Percentiles rank a stretch among this genome's conserved stretches.
Evolutionary conservation across 306 rosid species (phyloP).

Genomic region (Castanopsis chinensis): DNA sequence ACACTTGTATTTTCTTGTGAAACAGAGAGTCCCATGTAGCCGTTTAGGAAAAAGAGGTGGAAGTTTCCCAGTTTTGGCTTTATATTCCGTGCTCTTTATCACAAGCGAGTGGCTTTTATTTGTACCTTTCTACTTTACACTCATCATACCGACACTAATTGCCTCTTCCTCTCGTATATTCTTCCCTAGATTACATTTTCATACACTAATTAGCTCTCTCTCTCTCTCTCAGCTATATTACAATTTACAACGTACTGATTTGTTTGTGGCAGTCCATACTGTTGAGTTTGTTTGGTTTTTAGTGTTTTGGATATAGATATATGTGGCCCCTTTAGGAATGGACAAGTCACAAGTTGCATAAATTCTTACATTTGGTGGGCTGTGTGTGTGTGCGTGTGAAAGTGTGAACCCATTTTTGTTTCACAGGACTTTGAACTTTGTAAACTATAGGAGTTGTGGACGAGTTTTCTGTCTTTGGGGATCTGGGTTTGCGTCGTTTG

Average conservation of each 20-base stretch:
- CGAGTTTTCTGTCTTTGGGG: constrained; percentile 18
- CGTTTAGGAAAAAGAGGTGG: background rate
- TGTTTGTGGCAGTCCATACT: too few relatives aligned
- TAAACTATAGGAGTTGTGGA: background rate
- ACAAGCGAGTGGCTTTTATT: constrained; percentile 11
- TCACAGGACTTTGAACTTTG: background rate
- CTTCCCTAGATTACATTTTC: constrained; percentile 7
- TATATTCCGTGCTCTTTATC: constrained; percentile 2
- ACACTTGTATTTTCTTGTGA: too few relatives aligned
- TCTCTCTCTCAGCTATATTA: background rate
- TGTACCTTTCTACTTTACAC: background rate
- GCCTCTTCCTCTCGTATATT: background rate
- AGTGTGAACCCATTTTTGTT: background rate
- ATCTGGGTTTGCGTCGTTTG: constrained; percentile 35
- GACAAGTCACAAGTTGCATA: background rate
- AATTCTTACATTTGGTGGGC: constrained; percentile 14
- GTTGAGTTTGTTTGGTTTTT: constrained; percentile 1
- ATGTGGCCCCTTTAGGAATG: background rate
- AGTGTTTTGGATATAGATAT: background rate
- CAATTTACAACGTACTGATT: background rate
- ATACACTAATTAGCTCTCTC: background rate
- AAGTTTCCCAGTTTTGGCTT: constrained; percentile 1
- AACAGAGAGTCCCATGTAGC: background rate
- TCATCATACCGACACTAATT: background rate
- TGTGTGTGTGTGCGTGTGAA: background rate